Evolutionary conservation across 495 filamentous ascomycete species (phyloP), one percentile per base, ranked within the genome.

Genomic region (Penicillium cataractarum): DNA sequence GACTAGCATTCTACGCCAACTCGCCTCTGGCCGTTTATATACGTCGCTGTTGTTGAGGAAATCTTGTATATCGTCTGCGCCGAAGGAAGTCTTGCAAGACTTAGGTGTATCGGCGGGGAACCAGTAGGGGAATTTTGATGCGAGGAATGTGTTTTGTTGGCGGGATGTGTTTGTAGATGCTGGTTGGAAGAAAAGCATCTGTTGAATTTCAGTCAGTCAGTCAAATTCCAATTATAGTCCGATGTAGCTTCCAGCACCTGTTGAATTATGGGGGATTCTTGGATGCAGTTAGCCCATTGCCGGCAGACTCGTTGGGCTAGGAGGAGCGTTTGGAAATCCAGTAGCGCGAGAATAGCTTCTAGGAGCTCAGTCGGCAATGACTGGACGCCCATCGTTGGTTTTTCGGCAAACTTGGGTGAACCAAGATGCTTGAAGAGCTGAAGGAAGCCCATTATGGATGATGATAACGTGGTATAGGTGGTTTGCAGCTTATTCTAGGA

Each of bases 121-220:
- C 44, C 57, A 58, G 57, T 58, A 51, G 33, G 57, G 57, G 22
- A 50, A 58, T 24, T 51, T 33, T 42, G 40, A 21, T 24, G 29
- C 57, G 37, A 58, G 57, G 6, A 58, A 26, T 21, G 57, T 17
- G 13, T 51, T 58, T 58, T 50, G 44, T 26, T 48, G 44, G 44
- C 44, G 44, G 17, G 44, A n/a, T n/a, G 44, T 48, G 44, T 12
- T 48, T 17, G 44, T 9, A 19, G 44, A n/a, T 26, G 44, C 44
- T 48, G 44, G 44, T 48, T 48, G 44, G 44, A 48, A 48, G 10
- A 48, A 26, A 19, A 48, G 44, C 17, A 48, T 26, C 22, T 48
- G 44, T 48, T 48, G 44, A n/a, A n/a, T n/a, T n/a, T n/a, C n/a
- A n/a, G n/a, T n/a, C n/a, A n/a, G n/a, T n/a, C n/a, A n/a, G n/a